These are phyloP conservation scores for Phialocephala sp. DNA, from an alignment of 2,329 filamentous ascomycete genomes.

Conservation along the genomic window DNA sequence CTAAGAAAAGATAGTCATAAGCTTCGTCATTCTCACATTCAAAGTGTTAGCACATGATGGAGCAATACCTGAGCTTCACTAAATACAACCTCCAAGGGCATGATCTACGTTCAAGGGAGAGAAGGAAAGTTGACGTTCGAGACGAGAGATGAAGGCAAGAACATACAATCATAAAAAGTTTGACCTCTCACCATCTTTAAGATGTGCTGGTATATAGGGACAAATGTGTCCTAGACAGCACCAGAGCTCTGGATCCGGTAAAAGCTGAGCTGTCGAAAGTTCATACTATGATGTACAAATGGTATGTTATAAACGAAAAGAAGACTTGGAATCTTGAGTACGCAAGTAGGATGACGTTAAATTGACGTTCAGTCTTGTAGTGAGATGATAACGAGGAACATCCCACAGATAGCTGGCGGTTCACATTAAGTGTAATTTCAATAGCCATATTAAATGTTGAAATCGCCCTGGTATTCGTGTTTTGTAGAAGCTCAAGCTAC, in stretches of 20 bases:
- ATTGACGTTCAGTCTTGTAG: background rate
- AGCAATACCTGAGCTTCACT: background rate
- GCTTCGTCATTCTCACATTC: background rate
- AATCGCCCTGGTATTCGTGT: conserved; percentile 8
- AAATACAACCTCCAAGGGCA: background rate
- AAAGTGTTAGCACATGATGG: background rate
- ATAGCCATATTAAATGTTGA: background rate
- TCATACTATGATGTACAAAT: too few relatives aligned
- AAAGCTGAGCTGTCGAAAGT: too few relatives aligned
- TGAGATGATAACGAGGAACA: conserved; percentile 13
- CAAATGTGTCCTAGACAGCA: too few relatives aligned
- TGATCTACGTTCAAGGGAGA: background rate
- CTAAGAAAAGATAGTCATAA: background rate
- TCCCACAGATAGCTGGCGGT: background rate
- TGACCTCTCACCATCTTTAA: too few relatives aligned
- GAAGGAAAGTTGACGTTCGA: too few relatives aligned
- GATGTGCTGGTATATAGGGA: too few relatives aligned
- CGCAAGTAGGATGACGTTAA: too few relatives aligned
- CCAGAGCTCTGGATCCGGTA: too few relatives aligned
- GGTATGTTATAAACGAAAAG: too few relatives aligned
- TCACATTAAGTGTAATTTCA: background rate
- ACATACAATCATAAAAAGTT: too few relatives aligned
- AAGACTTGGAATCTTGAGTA: too few relatives aligned
- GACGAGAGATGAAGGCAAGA: too few relatives aligned
- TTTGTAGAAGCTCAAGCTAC: conserved; percentile 13